A percentile compares a stretch with the other conserved stretches of the same genome.
phyloP scores from a whole-genome alignment of 139 green algal species.

The Spirogloea muscicola region DNA sequence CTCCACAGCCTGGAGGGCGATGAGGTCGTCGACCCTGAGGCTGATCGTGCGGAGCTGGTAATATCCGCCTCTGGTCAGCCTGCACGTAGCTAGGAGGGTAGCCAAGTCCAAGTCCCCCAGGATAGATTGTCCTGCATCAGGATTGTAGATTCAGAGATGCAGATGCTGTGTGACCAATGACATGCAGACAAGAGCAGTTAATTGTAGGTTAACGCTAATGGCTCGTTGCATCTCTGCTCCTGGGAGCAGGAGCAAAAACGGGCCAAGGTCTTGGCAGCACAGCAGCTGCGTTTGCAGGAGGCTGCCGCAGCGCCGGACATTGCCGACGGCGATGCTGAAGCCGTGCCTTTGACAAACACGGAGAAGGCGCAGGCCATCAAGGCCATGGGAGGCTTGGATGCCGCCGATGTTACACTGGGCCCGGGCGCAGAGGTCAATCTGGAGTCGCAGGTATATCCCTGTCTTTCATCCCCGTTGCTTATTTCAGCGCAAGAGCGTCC shows the following conservation, averaged over 20 bases:
- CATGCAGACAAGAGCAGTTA: no score
- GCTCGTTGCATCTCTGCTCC: no score
- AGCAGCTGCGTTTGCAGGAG: conserved; percentile 46
- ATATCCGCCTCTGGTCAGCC: neutral
- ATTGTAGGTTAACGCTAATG: no score
- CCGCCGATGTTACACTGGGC: conserved; percentile 34
- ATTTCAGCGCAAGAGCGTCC: neutral
- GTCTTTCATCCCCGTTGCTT: neutral
- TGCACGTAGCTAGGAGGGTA: no score
- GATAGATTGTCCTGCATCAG: no score
- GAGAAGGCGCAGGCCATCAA: conserved; percentile 43
- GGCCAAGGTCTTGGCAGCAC: neutral
- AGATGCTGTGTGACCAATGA: no score
- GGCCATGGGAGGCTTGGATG: conserved; percentile 36
- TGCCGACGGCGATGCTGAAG: conserved; percentile 9
- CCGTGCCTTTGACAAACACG: conserved; percentile 1
- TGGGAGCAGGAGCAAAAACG: conserved; percentile 25
- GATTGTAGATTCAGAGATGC: no score
- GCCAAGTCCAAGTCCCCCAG: no score
- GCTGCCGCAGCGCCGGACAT: conserved; percentile 10
- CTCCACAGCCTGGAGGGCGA: conserved; percentile 7
- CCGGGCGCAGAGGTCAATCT: conserved; percentile 60
- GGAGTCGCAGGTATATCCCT: conserved; percentile 55
- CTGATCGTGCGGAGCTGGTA: conserved; percentile 51
- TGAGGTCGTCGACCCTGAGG: conserved; percentile 45